Conservation (phyloP, 2,329 filamentous ascomycete genomes). For the Talaromyces sp. region DNA sequence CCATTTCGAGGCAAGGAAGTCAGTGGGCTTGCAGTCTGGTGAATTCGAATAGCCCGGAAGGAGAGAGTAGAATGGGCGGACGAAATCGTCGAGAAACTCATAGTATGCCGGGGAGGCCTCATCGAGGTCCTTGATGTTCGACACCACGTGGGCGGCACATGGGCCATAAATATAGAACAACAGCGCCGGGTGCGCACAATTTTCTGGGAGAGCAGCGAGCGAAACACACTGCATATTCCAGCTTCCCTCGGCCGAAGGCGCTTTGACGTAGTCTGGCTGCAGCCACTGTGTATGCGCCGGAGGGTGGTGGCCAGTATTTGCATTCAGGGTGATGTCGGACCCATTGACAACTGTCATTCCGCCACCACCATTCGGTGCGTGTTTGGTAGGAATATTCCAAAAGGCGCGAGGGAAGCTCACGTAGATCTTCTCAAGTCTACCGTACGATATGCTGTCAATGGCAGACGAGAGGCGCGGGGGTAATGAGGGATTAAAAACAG, state of each 20-base stretch:
- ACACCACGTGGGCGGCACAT: conserved; percentile 36
- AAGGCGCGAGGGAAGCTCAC: conserved; percentile 72
- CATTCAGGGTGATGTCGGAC: background rate
- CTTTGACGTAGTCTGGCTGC: conserved; percentile 60
- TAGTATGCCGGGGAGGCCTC: conserved; percentile 47
- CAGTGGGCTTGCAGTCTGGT: conserved; percentile 58
- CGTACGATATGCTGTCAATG: conserved; percentile 46
- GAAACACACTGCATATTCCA: conserved; percentile 79
- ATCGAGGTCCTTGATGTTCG: conserved; percentile 24
- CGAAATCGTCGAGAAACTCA: conserved; percentile 59
- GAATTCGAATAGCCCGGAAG: conserved; percentile 62
- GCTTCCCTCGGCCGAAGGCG: conserved; percentile 52
- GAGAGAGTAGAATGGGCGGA: conserved; percentile 71
- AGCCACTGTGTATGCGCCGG: conserved; percentile 74
- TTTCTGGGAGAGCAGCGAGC: conserved; percentile 60
- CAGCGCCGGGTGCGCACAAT: conserved; percentile 68
- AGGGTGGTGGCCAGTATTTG: conserved; percentile 24
- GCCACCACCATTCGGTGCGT: conserved; percentile 9
- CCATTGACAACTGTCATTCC: conserved; percentile 9
- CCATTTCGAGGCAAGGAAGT: conserved; percentile 71
- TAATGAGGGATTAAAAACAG: conserved; percentile 42
- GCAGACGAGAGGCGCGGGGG: conserved; percentile 39
- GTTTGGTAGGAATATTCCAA: conserved; percentile 53
- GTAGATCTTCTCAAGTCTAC: conserved; percentile 46
- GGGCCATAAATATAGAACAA: conserved; percentile 64